A percentile compares a stretch with the other conserved stretches of the same genome.
Conservation (phyloP, 495 filamentous ascomycete genomes). For the Lophiotrema nucula region DNA sequence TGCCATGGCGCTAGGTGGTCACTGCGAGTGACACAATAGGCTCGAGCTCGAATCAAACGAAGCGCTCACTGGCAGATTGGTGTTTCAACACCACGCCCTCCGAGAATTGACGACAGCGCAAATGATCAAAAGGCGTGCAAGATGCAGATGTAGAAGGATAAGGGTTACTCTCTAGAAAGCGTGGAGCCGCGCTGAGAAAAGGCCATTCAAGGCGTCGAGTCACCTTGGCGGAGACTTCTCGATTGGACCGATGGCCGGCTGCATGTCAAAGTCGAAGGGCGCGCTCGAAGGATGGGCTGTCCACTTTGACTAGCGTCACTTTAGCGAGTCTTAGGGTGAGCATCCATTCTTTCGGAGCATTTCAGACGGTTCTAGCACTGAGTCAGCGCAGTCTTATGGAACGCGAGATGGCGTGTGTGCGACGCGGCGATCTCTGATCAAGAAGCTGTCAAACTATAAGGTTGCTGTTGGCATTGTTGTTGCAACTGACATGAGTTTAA, state of each 20-base stretch:
- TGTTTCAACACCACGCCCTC: slow-evolving; percentile 7
- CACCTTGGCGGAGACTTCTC: background rate
- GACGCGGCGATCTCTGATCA: too few species aligned
- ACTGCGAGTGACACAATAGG: background rate
- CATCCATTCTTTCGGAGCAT: too few species aligned
- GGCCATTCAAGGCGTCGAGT: background rate
- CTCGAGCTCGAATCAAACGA: too few species aligned
- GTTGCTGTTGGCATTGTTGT: too few species aligned
- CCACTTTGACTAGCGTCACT: background rate
- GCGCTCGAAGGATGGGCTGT: background rate
- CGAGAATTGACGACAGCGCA: background rate
- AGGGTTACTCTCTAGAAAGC: background rate
- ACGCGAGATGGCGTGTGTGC: too few species aligned
- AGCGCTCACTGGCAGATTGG: background rate
- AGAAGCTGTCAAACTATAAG: too few species aligned
- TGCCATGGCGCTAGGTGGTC: slow-evolving; percentile 19
- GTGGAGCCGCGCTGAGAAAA: slow-evolving; percentile 5
- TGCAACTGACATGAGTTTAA: too few species aligned
- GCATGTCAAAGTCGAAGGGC: background rate
- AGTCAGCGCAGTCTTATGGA: too few species aligned
- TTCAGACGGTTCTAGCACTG: too few species aligned
- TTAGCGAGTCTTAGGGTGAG: too few species aligned
- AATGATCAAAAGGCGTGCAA: background rate
- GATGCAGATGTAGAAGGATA: slow-evolving; percentile 2
- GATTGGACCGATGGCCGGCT: background rate